Percentiles rank a stretch among this genome's conserved stretches.
These are phyloP conservation scores for Karstenula rhodostoma DNA, from an alignment of 2,329 filamentous ascomycete species.

Conservation along the genomic window DNA sequence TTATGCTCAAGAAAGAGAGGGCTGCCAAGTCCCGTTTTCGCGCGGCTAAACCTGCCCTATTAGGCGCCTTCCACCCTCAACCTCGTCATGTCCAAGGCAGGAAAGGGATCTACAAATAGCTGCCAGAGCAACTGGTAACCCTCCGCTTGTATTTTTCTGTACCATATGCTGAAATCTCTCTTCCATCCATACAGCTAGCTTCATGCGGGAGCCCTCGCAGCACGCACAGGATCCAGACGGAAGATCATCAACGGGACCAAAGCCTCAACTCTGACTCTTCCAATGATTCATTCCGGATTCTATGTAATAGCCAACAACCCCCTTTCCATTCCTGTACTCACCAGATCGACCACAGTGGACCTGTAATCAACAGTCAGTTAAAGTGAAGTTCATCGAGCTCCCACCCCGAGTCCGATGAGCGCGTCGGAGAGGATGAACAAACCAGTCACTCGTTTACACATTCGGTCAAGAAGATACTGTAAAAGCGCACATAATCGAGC, in stretches of 20 bases:
- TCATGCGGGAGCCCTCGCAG: too few species aligned
- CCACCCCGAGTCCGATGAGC: neutral
- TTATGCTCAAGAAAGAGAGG: conserved; percentile 3
- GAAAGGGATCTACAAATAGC: too few species aligned
- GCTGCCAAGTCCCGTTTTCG: conserved; percentile 4
- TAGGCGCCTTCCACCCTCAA: neutral
- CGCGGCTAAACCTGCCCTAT: neutral
- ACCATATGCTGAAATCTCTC: too few species aligned
- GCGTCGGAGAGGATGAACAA: neutral
- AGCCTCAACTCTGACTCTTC: too few species aligned
- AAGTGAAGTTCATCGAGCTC: neutral
- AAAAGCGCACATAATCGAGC: neutral
- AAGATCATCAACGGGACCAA: too few species aligned
- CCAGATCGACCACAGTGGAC: neutral
- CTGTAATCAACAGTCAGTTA: neutral
- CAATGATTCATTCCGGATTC: too few species aligned
- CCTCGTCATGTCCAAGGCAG: too few species aligned
- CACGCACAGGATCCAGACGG: too few species aligned
- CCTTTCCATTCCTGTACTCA: neutral
- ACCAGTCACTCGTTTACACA: neutral
- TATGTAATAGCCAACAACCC: too few species aligned
- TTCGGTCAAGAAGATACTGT: neutral
- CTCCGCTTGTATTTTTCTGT: too few species aligned
- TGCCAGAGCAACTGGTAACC: too few species aligned
- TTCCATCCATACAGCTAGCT: too few species aligned